phyloP scores from a whole-genome alignment of 805 yeast genomes.

The Wickerhamomyces strasburgensis region DNA sequence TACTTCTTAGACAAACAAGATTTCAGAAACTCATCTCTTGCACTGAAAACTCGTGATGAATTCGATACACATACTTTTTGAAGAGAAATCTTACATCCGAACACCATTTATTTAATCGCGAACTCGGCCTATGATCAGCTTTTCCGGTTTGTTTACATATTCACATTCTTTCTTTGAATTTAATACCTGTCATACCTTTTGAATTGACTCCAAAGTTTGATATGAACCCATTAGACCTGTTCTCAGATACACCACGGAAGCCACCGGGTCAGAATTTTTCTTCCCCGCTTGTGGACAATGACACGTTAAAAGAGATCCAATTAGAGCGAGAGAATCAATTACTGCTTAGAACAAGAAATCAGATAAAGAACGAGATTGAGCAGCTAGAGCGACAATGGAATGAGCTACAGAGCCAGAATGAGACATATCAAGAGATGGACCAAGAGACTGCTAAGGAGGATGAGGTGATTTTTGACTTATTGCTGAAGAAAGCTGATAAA shows the following conservation, averaged over 20 bases:
- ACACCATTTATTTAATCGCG: no score
- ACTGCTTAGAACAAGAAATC: constrained; percentile 9
- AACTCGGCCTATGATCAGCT: no score
- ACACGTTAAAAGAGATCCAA: constrained; percentile 8
- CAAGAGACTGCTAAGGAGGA: constrained; percentile 5
- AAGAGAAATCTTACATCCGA: no score
- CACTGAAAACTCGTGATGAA: no score
- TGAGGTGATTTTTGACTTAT: constrained; percentile 10
- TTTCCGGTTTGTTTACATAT: no score
- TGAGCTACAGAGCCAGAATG: constrained; percentile 11
- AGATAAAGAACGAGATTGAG: constrained; percentile 16
- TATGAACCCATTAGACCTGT: constrained; percentile 10
- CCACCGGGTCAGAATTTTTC: constrained; percentile 7
- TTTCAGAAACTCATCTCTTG: neutral
- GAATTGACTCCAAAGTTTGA: neutral
- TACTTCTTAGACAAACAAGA: neutral
- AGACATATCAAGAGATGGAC: constrained; percentile 6
- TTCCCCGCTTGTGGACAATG: constrained; percentile 18
- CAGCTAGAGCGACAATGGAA: constrained; percentile 19
- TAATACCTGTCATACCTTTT: no score
- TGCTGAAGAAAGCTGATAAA: constrained; percentile 6
- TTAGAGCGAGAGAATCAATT: constrained; percentile 12
- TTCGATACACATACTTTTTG: no score
- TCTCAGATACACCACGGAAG: constrained; percentile 13
- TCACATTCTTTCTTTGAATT: no score